Conservation (phyloP, 768 basidiomycete genomes). For the Hebeloma cylindrosporum region DNA sequence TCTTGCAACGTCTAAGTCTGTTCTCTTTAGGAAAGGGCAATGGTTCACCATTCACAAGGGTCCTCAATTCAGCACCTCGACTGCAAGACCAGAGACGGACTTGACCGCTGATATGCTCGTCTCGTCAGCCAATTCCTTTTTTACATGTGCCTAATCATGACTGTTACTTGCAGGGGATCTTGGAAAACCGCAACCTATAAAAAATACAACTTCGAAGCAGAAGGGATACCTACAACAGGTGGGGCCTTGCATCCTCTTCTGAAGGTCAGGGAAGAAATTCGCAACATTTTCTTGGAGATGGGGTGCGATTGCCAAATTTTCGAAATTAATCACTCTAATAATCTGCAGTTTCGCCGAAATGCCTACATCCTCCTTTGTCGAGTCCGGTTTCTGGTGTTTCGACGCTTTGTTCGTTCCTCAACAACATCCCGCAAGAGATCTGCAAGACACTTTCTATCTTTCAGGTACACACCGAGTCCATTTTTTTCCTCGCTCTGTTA, state of each 20-base stretch:
- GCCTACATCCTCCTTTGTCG: constrained; percentile 94
- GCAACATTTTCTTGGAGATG: constrained; percentile 99
- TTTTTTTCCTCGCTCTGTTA: not conserved
- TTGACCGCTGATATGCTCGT: constrained; percentile 93
- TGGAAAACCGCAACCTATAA: constrained; percentile 96
- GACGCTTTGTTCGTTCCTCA: constrained; percentile 98
- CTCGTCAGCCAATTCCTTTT: constrained; percentile 55
- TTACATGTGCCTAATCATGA: constrained; percentile 10
- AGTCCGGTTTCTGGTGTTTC: constrained; percentile 99
- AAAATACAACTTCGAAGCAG: constrained; percentile 98
- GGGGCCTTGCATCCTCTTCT: constrained; percentile 95
- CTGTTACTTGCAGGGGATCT: constrained; percentile 58
- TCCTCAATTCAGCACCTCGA: constrained; percentile 82
- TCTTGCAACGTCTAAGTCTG: constrained; percentile 6
- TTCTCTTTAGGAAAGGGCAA: constrained; percentile 75
- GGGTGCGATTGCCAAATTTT: too few species aligned
- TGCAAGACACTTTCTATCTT: constrained; percentile 98
- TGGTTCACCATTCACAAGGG: constrained; percentile 94
- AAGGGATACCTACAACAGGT: constrained; percentile 84
- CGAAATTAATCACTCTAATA: not conserved
- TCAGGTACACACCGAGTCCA: constrained; percentile 53
- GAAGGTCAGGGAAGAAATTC: constrained; percentile 96
- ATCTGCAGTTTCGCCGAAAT: constrained; percentile 88
- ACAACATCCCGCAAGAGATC: constrained; percentile 95
- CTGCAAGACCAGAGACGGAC: constrained; percentile 93